Evolutionary conservation across 371 early-diverging fungal genomes (phyloP).

Genomic region (Parasitella parasitica): DNA sequence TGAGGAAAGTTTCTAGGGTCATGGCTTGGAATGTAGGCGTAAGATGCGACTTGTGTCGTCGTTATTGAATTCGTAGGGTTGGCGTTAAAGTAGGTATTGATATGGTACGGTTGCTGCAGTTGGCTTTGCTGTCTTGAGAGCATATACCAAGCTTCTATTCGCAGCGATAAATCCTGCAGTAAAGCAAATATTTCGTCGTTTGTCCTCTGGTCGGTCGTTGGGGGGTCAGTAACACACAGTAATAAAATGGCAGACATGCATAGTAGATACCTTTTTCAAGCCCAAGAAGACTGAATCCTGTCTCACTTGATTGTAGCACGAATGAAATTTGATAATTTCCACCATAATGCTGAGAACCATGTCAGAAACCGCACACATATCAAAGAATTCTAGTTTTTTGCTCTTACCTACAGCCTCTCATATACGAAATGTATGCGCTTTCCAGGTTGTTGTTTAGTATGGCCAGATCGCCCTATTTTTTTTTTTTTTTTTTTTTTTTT

Average conservation of each 20-base stretch:
- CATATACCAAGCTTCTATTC: conserved; percentile 12
- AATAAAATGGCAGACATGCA: no score
- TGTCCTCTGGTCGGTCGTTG: conserved; percentile 23
- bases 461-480: conserved; percentile 25
- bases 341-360: conserved; percentile 31
- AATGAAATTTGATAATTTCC: conserved; percentile 25
- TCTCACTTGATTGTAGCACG: conserved; percentile 12
- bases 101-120: not conserved
- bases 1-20: conserved; percentile 19
- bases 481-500: no score
- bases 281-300: conserved; percentile 13
- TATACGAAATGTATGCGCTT: conserved; percentile 30
- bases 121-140: not conserved
- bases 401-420: conserved; percentile 32
- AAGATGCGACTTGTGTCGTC: conserved; percentile 1
- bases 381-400: no score
- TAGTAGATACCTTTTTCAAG: conserved; percentile 18
- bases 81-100: not conserved
- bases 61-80: conserved; percentile 1
- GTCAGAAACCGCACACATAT: not conserved
- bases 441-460: conserved; percentile 19
- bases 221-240: no score
- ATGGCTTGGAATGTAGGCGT: conserved; percentile 14
- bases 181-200: conserved; percentile 13
- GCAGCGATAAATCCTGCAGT: conserved; percentile 12